These are phyloP conservation scores for Thecaphora frezii DNA, from an alignment of 1,284 basidiomycete genomes.

Conservation along the genomic window DNA sequence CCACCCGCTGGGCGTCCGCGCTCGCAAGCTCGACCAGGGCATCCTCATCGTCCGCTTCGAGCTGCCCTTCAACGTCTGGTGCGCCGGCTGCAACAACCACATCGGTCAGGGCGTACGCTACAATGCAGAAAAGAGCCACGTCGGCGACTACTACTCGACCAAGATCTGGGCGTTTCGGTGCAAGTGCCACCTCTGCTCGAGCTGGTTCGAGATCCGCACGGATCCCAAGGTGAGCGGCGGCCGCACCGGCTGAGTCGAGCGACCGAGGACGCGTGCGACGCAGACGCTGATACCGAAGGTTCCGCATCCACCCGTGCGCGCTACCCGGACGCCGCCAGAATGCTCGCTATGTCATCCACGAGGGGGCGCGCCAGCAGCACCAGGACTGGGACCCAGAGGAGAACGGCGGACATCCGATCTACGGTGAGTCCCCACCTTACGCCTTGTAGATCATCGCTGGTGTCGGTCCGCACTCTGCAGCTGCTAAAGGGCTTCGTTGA, in stretches of 20 bases:
- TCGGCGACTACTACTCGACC: slow-evolving; percentile 91
- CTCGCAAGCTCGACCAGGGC: slow-evolving; percentile 87
- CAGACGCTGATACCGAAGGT: too few relatives aligned
- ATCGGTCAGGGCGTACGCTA: slow-evolving; percentile 66
- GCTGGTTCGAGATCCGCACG: slow-evolving; percentile 94
- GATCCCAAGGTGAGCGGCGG: slow-evolving; percentile 82
- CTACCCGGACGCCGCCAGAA: too few relatives aligned
- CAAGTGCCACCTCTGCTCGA: slow-evolving; percentile 90
- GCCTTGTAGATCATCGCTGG: too few relatives aligned
- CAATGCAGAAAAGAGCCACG: slow-evolving; percentile 96
- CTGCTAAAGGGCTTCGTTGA: neutral
- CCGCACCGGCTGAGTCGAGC: too few relatives aligned
- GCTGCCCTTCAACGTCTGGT: slow-evolving; percentile 96
- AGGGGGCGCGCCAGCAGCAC: slow-evolving; percentile 84
- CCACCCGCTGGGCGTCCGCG: slow-evolving; percentile 73
- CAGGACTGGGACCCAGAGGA: slow-evolving; percentile 96
- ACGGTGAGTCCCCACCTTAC: slow-evolving; percentile 65
- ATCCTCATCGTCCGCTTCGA: slow-evolving; percentile 79
- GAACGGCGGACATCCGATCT: slow-evolving; percentile 86
- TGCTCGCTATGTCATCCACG: slow-evolving; percentile 86
- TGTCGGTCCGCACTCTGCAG: neutral
- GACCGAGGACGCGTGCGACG: too few relatives aligned
- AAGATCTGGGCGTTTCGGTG: slow-evolving; percentile 92
- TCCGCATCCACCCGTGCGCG: too few relatives aligned
- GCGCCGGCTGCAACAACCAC: slow-evolving; percentile 61